These are phyloP conservation scores for Hyaloscypha hepaticicola DNA, from an alignment of 495 filamentous ascomycete species.

Conservation along the genomic window DNA sequence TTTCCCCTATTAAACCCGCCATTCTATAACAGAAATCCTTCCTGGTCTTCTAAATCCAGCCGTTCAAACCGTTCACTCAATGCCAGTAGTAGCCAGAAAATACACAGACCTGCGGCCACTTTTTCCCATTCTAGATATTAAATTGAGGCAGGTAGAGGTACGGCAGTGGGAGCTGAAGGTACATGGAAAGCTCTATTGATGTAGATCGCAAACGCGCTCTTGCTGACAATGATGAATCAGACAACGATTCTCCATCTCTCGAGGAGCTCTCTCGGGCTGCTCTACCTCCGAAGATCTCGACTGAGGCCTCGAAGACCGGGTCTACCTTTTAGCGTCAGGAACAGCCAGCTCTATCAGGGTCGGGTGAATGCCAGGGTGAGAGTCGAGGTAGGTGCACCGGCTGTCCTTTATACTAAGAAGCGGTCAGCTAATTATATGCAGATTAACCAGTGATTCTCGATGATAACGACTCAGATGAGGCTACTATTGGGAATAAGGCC, in stretches of 20 bases:
- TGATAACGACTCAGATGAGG: conserved; percentile 16
- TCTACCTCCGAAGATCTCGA: conserved; percentile 20
- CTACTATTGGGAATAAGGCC: conserved; percentile 12
- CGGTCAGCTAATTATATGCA: conserved; percentile 19
- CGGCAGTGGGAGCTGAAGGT: conserved; percentile 19
- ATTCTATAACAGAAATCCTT: conserved; percentile 15
- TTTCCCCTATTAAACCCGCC: conserved; percentile 23
- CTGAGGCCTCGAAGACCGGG: conserved; percentile 20
- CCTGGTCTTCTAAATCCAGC: conserved; percentile 19
- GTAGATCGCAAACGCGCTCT: conserved; percentile 18
- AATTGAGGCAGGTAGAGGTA: conserved; percentile 10
- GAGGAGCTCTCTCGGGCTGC: conserved; percentile 14
- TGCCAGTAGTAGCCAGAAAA: conserved; percentile 22
- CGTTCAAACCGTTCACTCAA: conserved; percentile 16
- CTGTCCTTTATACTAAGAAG: conserved; percentile 14
- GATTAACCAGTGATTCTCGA: conserved; percentile 25
- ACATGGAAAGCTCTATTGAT: conserved; percentile 14
- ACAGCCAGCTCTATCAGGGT: conserved; percentile 25
- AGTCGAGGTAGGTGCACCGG: conserved; percentile 18
- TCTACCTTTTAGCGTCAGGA: conserved; percentile 20
- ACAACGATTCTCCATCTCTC: conserved; percentile 26
- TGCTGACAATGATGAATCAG: conserved; percentile 23
- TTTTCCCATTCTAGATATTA: conserved; percentile 15
- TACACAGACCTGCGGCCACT: conserved; percentile 13
- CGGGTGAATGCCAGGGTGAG: conserved; percentile 12